Evolutionary conservation across 2,329 filamentous ascomycete species (phyloP), one percentile per base, ranked within the genome.

Genomic region (Colletotrichum karsti): DNA sequence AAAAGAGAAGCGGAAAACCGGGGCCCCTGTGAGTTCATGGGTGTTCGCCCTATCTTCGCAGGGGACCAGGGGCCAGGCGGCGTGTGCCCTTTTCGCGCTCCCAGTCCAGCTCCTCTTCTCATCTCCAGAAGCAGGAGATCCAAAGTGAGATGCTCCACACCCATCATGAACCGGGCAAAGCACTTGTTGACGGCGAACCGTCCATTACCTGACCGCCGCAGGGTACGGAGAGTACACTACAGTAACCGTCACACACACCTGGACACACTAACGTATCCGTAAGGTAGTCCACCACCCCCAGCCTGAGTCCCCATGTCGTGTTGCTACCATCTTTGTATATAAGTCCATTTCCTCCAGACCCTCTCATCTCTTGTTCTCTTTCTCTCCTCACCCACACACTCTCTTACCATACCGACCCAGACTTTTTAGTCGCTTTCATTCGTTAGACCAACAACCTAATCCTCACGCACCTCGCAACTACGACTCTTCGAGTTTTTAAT

Each of bases 341-440:
- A 87, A 84, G 74, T 78, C 76, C 72, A 73, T 78, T 77, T 78
- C 77, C 76, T 80, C 78, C 79, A 76, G 74, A 69, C 72, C 77
- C 12, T 76, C 78, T 72, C 70, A 71, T 73, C 73, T 72, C 71
- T 71, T 75, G 71, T 71, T 75, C 69, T 76, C 71, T 72, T 77
- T 78, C 75, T 74, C 76, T 82, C 82, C 75, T 83, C 82, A 84
- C 85, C 81, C 84, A 84, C 84, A 81, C 82, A 82, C 84, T 73
- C 74, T 78, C 82, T 74, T 78, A 83, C 73, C 70, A 77, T 78
- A 75, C 71, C 75, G 76, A 81, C 79, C 82, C 81, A 84, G 84
- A 85, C 84, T 85, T 79, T 83, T 82, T 75, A 85, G 86, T 88
- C 86, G 87, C 83, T 83, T 87, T 81, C 86, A 86, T 80, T 88